A percentile compares a stretch with the other conserved stretches of the same genome.
Conservation (phyloP, 768 basidiomycete species). For the Calocera viscosa region DNA sequence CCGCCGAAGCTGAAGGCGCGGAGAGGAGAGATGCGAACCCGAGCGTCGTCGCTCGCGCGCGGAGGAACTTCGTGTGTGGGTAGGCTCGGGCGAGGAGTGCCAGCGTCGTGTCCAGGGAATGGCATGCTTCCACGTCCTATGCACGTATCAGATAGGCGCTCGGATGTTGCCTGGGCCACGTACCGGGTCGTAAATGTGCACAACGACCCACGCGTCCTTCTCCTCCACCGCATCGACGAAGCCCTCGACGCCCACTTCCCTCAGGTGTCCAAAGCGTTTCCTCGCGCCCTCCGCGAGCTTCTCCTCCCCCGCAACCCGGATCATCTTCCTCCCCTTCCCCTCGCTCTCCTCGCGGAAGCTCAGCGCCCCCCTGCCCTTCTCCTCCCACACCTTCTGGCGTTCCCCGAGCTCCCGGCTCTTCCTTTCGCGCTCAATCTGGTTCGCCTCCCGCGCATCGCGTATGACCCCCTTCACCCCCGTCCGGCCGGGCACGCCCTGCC, state of each 20-base stretch:
- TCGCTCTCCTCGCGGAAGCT: conserved; percentile 41
- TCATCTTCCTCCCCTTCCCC: conserved; percentile 48
- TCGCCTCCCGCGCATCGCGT: conserved; percentile 60
- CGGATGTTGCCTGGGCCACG: conserved; percentile 22
- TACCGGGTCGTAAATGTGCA: conserved; percentile 75
- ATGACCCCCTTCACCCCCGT: conserved; percentile 86
- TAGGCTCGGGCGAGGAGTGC: conserved; percentile 55
- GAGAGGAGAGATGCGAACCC: conserved; percentile 46
- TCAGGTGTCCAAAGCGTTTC: conserved; percentile 60
- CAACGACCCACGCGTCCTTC: conserved; percentile 61
- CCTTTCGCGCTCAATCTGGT: conserved; percentile 17
- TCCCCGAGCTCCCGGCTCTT: conserved; percentile 26
- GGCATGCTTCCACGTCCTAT: conserved; percentile 67
- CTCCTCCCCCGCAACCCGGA: conserved; percentile 39
- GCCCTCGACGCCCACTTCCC: conserved; percentile 64
- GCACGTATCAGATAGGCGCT: neutral
- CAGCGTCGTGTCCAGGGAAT: conserved; percentile 53
- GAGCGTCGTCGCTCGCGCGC: conserved; percentile 59
- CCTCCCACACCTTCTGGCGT: neutral
- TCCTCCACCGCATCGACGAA: conserved; percentile 64
- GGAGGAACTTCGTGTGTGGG: conserved; percentile 67
- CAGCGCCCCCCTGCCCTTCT: conserved; percentile 29
- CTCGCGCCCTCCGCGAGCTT: conserved; percentile 28
- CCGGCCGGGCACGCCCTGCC: conserved; percentile 40
- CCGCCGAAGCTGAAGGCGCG: neutral